Base-by-base conservation (phyloP, 257 asterid genomes). In the Avicennia marina region DNA sequence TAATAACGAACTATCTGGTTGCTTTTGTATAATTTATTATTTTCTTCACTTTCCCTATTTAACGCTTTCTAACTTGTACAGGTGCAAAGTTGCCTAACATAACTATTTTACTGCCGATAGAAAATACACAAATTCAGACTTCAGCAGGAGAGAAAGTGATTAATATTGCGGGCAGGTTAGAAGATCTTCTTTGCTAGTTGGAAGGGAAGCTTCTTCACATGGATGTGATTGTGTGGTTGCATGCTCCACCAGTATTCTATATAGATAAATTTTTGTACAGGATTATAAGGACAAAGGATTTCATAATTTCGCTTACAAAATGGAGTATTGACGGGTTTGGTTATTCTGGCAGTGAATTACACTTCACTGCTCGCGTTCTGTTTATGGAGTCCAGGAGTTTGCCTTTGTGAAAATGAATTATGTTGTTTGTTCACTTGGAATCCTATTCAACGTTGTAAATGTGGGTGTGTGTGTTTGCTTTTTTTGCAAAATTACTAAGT, bases 51-150 rank as follows among this genome's bases (percentile, higher is more conserved):
- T 52, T 62, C 60, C 24, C 46, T 16, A 2, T 53, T 15, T 52
- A 15, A 53, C 56, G 31, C 62, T 47, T 43, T 52, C 43, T 51
- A n/a, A 72, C 52, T 55, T 60, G 51, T 45, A 64, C 84, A 91
- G 98, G 98, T 69, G 94, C 77, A 50, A 88, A 63, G 84, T 52
- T 82, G 76, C 97, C 98, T 10, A 88, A 88, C 69, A 57, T 91
- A 74, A 65, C 60, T 46, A 77, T 91, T 72, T 53, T 85, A 63
- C 74, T 91, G 60, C 95, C 95, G 15, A 25, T 74, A 47, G 94
- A 81, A 77, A 63, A 72, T 73, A 59, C 81, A 32, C 87, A 71
- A 64, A 66, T 84, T 61, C 89, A 80, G 73, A 85, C 87, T 39
- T 70, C 87, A 43, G 53, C 63, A 9, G 95, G 89, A 71, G 84